Percentiles rank a stretch among this genome's conserved stretches.
Conservation (phyloP, 805 yeast genomes). For the Kodamaea kakaduensis region DNA sequence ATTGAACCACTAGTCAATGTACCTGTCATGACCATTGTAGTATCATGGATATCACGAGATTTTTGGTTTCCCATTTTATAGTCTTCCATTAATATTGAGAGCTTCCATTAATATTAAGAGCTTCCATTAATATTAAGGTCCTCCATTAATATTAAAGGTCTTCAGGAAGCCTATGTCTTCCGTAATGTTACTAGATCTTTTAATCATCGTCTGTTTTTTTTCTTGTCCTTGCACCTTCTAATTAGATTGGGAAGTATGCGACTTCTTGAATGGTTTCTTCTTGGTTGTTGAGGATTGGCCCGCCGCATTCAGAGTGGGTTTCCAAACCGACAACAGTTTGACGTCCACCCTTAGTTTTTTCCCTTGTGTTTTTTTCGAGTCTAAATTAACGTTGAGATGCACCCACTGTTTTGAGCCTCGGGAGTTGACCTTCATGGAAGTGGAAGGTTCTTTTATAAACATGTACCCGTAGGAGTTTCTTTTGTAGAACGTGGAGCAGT, state of each 20-base stretch:
- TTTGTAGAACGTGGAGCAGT: slow-evolving; percentile 32
- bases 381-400: slow-evolving; percentile 19
- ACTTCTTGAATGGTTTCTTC: slow-evolving; percentile 2
- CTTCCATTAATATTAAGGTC: no score
- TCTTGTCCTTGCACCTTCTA: no score
- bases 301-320: slow-evolving; percentile 16
- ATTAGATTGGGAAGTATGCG: neutral
- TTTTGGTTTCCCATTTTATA: no score
- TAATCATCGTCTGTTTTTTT: no score
- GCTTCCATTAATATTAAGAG: no score
- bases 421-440: slow-evolving; percentile 23
- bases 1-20: no score
- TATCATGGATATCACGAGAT: no score
- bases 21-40: no score
- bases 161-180: no score
- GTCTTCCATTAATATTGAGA: no score
- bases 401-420: slow-evolving; percentile 26
- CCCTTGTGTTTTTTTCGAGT: slow-evolving; percentile 2
- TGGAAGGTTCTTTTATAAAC: slow-evolving; percentile 32
- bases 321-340: slow-evolving; percentile 24
- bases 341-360: slow-evolving; percentile 25
- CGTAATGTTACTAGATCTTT: no score
- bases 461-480: slow-evolving; percentile 31
- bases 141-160: no score
- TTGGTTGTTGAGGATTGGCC: slow-evolving; percentile 3